Percentiles rank a stretch among this genome's conserved stretches.
phyloP scores from a whole-genome alignment of 2,329 filamentous ascomycete species.

The Ceratocystis lukuohia region DNA sequence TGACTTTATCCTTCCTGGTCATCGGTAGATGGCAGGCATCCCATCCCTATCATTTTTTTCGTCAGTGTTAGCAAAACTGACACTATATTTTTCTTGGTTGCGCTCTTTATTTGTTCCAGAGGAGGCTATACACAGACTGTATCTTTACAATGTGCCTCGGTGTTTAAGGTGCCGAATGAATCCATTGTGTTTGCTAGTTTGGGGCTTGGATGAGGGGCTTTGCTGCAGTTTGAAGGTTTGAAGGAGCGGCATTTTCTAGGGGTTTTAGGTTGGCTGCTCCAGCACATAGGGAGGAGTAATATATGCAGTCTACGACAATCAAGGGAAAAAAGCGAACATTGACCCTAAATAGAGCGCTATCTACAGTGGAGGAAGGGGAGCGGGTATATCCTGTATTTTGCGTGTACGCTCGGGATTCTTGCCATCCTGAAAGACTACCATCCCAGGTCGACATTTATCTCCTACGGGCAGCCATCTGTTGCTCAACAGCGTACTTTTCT shows the following conservation, averaged over 20 bases:
- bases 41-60: background rate
- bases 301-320: too few relatives aligned
- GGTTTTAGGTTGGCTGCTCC: too few relatives aligned
- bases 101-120: background rate
- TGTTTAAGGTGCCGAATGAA: background rate
- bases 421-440: too few relatives aligned
- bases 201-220: background rate
- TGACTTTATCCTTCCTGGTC: conserved; percentile 38
- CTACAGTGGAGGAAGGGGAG: too few relatives aligned
- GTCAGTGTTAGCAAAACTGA: too few relatives aligned
- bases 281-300: too few relatives aligned
- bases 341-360: too few relatives aligned
- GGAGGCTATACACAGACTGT: background rate
- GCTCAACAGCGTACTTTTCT: conserved; percentile 39
- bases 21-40: conserved; percentile 28
- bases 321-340: too few relatives aligned
- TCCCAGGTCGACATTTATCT: background rate
- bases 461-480: conserved; percentile 27
- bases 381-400: too few relatives aligned
- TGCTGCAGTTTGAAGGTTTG: background rate
- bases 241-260: background rate
- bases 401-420: too few relatives aligned
- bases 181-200: background rate
- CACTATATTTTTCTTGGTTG: background rate
- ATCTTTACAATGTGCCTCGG: background rate